Evolutionary conservation across 1,284 basidiomycete species (phyloP), one percentile per base, ranked within the genome.

Genomic region (Cryptococcus hybrid): DNA sequence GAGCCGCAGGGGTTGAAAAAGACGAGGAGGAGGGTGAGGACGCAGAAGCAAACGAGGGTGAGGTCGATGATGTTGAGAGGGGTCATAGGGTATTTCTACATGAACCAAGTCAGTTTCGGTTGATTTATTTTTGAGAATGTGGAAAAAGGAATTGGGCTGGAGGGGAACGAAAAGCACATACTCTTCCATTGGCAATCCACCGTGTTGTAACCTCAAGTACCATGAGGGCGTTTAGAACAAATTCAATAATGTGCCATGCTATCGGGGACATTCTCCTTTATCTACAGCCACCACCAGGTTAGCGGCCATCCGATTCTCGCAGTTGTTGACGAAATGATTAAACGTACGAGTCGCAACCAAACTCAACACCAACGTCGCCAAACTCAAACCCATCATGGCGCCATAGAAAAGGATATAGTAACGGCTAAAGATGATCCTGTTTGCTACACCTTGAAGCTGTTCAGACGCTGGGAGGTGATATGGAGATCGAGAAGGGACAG

Each of bases 11-110:
- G 75, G 40, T 69, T 75, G 69, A 90, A 88, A 57, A 89, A 85
- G 49, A 97, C 85, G 11, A 95, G 84, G 39, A 94, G 80, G 15
- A 97, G 80, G 1, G 93, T 97, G 61, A 95, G 75, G 7, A 85
- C 86, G 73, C 93, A 96, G 77, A 97, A 90, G 13, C 84, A 63
- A 1, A 92, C 94, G 48, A 96, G 82, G 49, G 88, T 82, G 12
- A 95, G 82, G 75, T 96, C 92, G 69, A 93, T 82, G 43, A 91
- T 80, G 75, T 96, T 96, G 79, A 90, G 92, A 12, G 87, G 85
- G 13, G 92, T 93, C 76, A 87, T 88, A 86, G 92, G 95, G 80
- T 96, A 96, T 90, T 93, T 90, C 93, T 96, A 69, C 11, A 30
- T 18, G 4, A 30, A 30, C 30, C 30, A 30, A 30, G 30, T 30